phyloP scores from a whole-genome alignment of 139 green algal genomes.

The Coelastrella sp. region DNA sequence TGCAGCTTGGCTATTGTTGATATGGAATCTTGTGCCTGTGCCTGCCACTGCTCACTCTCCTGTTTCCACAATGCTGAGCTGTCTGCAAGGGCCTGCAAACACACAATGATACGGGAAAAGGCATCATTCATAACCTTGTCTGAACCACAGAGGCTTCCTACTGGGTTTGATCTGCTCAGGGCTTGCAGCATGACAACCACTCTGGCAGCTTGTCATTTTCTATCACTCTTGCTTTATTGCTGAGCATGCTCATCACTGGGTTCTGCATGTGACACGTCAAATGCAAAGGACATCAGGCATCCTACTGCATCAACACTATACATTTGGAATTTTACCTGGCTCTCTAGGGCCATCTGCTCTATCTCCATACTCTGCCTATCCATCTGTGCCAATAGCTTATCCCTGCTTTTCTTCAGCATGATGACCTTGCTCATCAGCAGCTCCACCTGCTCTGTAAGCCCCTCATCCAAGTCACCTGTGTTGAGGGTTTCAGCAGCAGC shows the following conservation, averaged over 20 bases:
- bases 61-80: background rate
- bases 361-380: slow-evolving; percentile 63
- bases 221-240: no score
- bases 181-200: no score
- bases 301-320: background rate
- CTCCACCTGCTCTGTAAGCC: slow-evolving; percentile 30
- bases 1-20: slow-evolving; percentile 70
- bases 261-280: no score
- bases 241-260: no score
- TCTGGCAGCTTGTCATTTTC: no score
- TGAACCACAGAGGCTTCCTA: no score
- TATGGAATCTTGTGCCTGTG: slow-evolving; percentile 65
- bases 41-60: slow-evolving; percentile 54
- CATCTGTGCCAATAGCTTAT: slow-evolving; percentile 63
- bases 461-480: no score
- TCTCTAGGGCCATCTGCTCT: slow-evolving; percentile 61
- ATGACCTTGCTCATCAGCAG: slow-evolving; percentile 54
- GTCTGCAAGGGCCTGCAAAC: slow-evolving; percentile 25
- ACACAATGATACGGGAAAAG: background rate
- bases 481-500: slow-evolving; percentile 29
- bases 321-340: slow-evolving; percentile 31
- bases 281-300: background rate
- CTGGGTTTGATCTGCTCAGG: no score
- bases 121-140: background rate
- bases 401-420: slow-evolving; percentile 60